Conservation (phyloP, 2,329 filamentous ascomycete genomes). For the Fusarium tuaranense region DNA sequence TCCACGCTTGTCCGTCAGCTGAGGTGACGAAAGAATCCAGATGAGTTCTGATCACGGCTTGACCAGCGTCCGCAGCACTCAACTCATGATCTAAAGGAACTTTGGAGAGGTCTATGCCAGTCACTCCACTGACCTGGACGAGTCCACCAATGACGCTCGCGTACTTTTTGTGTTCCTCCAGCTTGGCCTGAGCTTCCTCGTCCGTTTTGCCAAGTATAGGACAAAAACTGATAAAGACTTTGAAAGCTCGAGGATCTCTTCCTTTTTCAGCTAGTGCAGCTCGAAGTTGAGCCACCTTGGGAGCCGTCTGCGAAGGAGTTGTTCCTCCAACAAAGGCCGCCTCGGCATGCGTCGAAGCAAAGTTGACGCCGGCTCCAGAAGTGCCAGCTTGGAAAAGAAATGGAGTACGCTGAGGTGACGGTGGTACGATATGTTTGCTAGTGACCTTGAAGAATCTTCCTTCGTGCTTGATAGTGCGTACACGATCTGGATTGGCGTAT, state of each 20-base stretch:
- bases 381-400: constrained; percentile 15
- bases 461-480: constrained; percentile 69
- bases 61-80: neutral
- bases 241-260: neutral
- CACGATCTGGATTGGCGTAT: constrained; percentile 53
- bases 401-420: constrained; percentile 14
- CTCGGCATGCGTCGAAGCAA: constrained; percentile 22
- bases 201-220: neutral
- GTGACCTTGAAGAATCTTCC: constrained; percentile 61
- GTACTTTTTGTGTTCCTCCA: neutral
- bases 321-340: constrained; percentile 7
- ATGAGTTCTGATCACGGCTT: neutral
- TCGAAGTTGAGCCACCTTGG: neutral
- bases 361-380: constrained; percentile 18
- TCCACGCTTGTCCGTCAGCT: neutral
- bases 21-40: neutral
- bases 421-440: neutral
- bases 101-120: neutral
- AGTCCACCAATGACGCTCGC: constrained; percentile 1
- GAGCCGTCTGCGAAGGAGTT: neutral
- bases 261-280: neutral
- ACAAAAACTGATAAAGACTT: neutral
- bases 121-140: neutral
- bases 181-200: constrained; percentile 13
- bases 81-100: neutral